These are phyloP conservation scores for Euphorbia peplus DNA, from an alignment of 345 rosid genomes.

Conservation along the genomic window DNA sequence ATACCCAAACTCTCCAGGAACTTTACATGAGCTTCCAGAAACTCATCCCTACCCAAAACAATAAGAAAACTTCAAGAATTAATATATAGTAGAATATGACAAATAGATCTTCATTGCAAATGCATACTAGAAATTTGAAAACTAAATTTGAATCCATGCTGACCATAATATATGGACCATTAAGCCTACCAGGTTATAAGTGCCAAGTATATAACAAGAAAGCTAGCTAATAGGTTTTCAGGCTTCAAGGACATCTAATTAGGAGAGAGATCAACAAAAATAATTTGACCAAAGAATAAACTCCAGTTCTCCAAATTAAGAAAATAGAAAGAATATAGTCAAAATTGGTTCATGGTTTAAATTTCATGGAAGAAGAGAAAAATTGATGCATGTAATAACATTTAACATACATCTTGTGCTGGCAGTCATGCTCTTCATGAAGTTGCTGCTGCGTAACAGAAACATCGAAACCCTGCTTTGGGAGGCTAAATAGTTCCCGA, in stretches of 20 bases:
- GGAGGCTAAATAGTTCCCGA: conserved; percentile 83
- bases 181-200: background rate
- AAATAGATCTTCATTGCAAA: background rate
- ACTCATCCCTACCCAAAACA: conserved; percentile 50
- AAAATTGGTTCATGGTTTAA: background rate
- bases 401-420: conserved; percentile 57
- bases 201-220: background rate
- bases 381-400: background rate
- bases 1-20: conserved; percentile 77
- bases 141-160: background rate
- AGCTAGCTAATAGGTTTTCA: background rate
- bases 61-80: background rate
- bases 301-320: background rate
- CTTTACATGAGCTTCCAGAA: conserved; percentile 54
- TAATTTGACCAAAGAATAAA: background rate
- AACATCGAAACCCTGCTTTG: conserved; percentile 78
- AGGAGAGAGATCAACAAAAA: background rate
- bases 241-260: background rate
- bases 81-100: background rate
- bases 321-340: background rate
- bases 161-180: background rate
- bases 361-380: background rate
- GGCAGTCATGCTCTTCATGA: conserved; percentile 78
- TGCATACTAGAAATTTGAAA: background rate
- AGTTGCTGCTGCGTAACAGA: conserved; percentile 89